Percentiles rank a stretch among this genome's conserved stretches.
Conservation (phyloP, 768 basidiomycete species). For the Fomitopsis serialis region DNA sequence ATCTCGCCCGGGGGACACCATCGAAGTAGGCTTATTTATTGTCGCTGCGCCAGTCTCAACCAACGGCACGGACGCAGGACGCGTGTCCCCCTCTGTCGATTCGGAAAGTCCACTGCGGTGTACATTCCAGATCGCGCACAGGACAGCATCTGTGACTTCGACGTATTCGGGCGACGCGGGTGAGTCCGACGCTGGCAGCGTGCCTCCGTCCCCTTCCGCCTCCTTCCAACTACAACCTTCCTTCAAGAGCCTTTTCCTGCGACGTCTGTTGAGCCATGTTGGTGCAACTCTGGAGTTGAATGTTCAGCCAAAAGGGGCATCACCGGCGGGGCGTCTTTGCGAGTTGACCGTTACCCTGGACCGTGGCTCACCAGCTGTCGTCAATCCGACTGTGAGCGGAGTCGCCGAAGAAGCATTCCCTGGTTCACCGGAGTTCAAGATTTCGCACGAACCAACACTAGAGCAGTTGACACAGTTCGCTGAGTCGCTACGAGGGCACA, state of each 20-base stretch:
- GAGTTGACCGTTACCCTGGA: constrained; percentile 63
- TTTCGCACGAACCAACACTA: constrained; percentile 70
- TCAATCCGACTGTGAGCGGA: constrained; percentile 34
- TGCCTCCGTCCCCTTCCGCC: constrained; percentile 2
- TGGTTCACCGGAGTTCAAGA: constrained; percentile 42
- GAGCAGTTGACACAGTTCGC: constrained; percentile 76
- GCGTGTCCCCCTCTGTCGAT: constrained; percentile 14
- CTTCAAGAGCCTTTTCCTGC: constrained; percentile 51
- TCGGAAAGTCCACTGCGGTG: constrained; percentile 43
- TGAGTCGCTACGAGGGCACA: constrained; percentile 77
- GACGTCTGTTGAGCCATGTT: constrained; percentile 54
- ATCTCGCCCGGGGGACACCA: constrained; percentile 68
- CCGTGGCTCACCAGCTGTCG: constrained; percentile 44
- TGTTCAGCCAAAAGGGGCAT: constrained; percentile 39
- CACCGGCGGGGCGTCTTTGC: constrained; percentile 48
- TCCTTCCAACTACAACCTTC: constrained; percentile 31
- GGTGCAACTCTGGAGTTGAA: constrained; percentile 38
- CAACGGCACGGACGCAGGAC: not conserved
- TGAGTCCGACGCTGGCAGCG: not conserved
- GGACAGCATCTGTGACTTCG: constrained; percentile 21
- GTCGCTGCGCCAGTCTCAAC: constrained; percentile 20
- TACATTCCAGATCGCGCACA: constrained; percentile 52
- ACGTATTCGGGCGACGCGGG: constrained; percentile 13
- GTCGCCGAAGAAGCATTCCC: constrained; percentile 41
- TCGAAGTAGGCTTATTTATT: constrained; percentile 79